These are phyloP conservation scores for Peronospora destructor DNA, from an alignment of 352 stramenopile species.

Conservation along the genomic window DNA sequence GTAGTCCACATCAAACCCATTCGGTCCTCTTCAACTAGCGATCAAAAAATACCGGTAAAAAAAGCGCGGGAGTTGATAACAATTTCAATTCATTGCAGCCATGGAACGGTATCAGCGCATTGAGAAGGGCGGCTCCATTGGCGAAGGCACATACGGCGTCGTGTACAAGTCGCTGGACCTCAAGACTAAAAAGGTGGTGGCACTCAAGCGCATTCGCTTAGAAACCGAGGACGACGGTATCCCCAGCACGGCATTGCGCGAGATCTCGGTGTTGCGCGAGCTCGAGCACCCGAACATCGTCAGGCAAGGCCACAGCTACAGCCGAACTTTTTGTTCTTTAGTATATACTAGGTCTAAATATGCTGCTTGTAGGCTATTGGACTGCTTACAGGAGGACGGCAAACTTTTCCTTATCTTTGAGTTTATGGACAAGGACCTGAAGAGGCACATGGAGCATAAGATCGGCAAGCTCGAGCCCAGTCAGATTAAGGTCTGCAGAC, in stretches of 20 bases:
- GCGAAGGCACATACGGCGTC: conserved; percentile 95
- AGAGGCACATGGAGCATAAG: conserved; percentile 91
- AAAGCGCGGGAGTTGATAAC: conserved; percentile 19
- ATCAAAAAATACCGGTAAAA: conserved; percentile 9
- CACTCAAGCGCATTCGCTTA: conserved; percentile 95
- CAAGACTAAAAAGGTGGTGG: conserved; percentile 87
- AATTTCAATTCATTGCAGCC: conserved; percentile 3
- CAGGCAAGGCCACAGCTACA: conserved; percentile 33
- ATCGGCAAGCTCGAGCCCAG: conserved; percentile 48
- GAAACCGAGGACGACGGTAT: conserved; percentile 99
- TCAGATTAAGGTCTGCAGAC: conserved; percentile 49
- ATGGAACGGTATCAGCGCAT: conserved; percentile 91
- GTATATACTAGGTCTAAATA: not conserved
- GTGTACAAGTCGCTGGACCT: conserved; percentile 95
- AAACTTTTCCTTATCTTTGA: conserved; percentile 99
- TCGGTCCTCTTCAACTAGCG: not conserved
- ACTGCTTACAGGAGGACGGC: conserved; percentile 92
- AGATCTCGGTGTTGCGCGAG: conserved; percentile 97
- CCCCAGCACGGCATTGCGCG: conserved; percentile 94
- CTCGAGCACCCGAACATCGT: conserved; percentile 99
- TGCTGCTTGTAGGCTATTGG: conserved; percentile 57
- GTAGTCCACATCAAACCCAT: not conserved
- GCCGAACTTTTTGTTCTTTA: not conserved
- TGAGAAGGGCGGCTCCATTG: conserved; percentile 89
- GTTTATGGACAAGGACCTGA: conserved; percentile 98